Percentiles rank a stretch among this genome's conserved stretches.
phyloP scores from a whole-genome alignment of 2,329 filamentous ascomycete species.

The Pseudogymnoascus sp. region DNA sequence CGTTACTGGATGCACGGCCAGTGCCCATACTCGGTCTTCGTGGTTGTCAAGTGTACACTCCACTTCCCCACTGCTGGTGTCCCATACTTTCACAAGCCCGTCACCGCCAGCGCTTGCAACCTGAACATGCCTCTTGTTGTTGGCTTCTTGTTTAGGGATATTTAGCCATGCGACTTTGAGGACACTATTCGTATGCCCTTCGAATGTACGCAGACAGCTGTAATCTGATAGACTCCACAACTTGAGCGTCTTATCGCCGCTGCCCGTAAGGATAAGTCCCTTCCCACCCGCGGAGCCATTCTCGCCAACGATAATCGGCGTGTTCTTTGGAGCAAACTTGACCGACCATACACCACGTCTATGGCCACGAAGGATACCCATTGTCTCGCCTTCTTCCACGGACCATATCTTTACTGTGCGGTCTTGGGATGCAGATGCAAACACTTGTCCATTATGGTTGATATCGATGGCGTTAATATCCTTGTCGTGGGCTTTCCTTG shows the following conservation, averaged over 20 bases:
- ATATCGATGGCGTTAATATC: conserved; percentile 94
- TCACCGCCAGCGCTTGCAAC: conserved; percentile 87
- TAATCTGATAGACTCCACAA: conserved; percentile 92
- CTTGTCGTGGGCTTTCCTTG: conserved; percentile 94
- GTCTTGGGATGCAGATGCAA: conserved; percentile 94
- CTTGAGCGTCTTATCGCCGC: conserved; percentile 92
- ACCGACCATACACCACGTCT: conserved; percentile 94
- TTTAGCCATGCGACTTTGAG: conserved; percentile 86
- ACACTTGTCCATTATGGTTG: conserved; percentile 64
- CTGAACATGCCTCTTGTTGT: conserved; percentile 53
- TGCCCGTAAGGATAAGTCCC: conserved; percentile 80
- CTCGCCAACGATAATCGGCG: conserved; percentile 64
- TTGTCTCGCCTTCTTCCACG: conserved; percentile 75
- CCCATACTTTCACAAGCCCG: conserved; percentile 94
- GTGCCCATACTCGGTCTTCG: conserved; percentile 88
- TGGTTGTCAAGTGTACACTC: conserved; percentile 94
- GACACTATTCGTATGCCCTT: conserved; percentile 93
- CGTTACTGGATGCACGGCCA: conserved; percentile 60
- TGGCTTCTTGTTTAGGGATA: conserved; percentile 38
- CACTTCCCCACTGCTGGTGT: conserved; percentile 73
- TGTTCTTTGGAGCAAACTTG: conserved; percentile 73
- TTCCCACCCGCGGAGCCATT: conserved; percentile 65
- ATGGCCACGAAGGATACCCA: conserved; percentile 87
- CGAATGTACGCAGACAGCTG: conserved; percentile 84
- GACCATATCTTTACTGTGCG: conserved; percentile 97